Evolutionary conservation across 805 yeast species (phyloP), one percentile per base, ranked within the genome.

Genomic region (Zygoascus flipseniorum): DNA sequence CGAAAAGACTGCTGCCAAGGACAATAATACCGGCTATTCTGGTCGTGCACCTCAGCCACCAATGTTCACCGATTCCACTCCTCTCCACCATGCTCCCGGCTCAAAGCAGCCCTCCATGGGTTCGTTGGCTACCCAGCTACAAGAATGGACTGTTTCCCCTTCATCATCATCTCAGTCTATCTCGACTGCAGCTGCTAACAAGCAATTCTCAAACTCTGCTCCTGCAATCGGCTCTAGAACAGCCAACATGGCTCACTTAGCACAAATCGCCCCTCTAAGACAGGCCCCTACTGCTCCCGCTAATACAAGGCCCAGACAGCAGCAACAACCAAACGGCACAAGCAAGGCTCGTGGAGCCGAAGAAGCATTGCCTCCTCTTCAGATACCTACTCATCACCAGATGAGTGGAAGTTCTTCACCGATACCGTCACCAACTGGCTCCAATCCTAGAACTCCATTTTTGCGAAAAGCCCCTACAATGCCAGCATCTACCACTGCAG

Each of bases 91-190:
- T 16, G 41, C 41, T 31, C 32, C 47, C 20, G 19, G 32, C 20
- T n/a, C 42, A 9, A 31, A 18, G 14, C 32, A 20, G 23, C 31
- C 39, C 31, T n/a, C 26, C n/a, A 42, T 42, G 31, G 43, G 31
- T 13, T 47, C 51, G 14, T 44, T 52, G 26, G 49, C 41, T 13
- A 41, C 56, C 5, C 39, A 43, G 37, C 46, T 53, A 2, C 56
- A 53, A 32, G 63, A 60, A 39, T 60, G 63, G 63, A 57, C 63
- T 41, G 51, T 48, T 41, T 53, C 60, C 8, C 63, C 63, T 5
- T 53, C 59, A 35, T 19, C 50, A 31, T n/a, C 50, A 6, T 31
- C 48, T 14, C 47, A 31, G 42, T 9, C 35, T 10, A 18, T 37
- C 10, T 16, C 50, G 11, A 9, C 43, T 9, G 13, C 20, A 11